Conservation (phyloP, 176 grass and related monocot genomes). For the Avena eriantha region DNA sequence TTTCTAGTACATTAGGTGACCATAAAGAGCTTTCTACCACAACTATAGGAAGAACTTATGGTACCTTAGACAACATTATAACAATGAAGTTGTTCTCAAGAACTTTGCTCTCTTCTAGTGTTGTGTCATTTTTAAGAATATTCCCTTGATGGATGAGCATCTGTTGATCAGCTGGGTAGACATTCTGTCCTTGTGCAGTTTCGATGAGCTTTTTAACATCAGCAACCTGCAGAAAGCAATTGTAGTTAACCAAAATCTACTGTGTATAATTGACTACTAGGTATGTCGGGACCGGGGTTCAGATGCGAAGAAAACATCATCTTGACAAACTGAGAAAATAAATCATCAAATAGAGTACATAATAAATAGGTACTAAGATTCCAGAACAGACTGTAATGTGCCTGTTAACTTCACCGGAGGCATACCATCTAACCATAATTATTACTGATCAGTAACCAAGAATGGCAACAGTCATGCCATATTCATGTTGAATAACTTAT, state of each 20-base stretch:
- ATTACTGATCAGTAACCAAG: background rate
- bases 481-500: constrained; percentile 23
- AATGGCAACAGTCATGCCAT: background rate
- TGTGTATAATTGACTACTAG: background rate
- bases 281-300: background rate
- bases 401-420: background rate
- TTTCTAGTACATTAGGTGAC: background rate
- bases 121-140: constrained; percentile 73
- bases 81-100: constrained; percentile 77
- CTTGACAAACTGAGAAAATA: background rate
- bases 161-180: constrained; percentile 79
- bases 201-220: constrained; percentile 79
- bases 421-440: background rate
- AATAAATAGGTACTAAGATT: background rate
- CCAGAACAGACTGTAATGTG: background rate
- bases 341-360: background rate
- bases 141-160: constrained; percentile 87
- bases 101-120: constrained; percentile 80
- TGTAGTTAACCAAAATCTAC: constrained; percentile 10
- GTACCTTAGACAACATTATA: constrained; percentile 83
- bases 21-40: constrained; percentile 2
- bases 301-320: constrained; percentile 14
- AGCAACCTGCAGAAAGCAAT: constrained; percentile 59
- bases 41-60: background rate
- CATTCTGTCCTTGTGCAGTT: constrained; percentile 57